A percentile compares a stretch with the other conserved stretches of the same genome.
Evolutionary conservation across 306 rosid species (phyloP).

Genomic region (Pterocarpus santalinus): DNA sequence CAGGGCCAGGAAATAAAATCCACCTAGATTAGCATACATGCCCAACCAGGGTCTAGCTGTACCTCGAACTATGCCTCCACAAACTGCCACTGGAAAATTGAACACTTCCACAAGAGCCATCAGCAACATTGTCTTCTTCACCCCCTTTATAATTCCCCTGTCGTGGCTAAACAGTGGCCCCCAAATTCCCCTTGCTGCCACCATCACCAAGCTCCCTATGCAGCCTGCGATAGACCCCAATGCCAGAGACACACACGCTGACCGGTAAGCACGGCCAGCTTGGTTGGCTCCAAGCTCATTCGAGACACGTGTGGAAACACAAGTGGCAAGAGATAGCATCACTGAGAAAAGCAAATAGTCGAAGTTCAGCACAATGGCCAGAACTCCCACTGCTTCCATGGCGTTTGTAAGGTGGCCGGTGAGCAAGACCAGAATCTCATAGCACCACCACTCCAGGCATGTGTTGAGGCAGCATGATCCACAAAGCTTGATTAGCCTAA

Average conservation of each 20-base stretch:
- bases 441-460: slow-evolving; percentile 99
- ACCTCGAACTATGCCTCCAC: slow-evolving; percentile 89
- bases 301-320: slow-evolving; percentile 79
- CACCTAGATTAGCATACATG: slow-evolving; percentile 74
- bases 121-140: slow-evolving; percentile 74
- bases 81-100: slow-evolving; percentile 79
- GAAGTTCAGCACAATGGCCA: slow-evolving; percentile 74
- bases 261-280: slow-evolving; percentile 54
- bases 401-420: slow-evolving; percentile 79
- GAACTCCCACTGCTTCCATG: slow-evolving; percentile 62
- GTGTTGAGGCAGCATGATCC: slow-evolving; percentile 88
- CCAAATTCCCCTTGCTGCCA: slow-evolving; percentile 79
- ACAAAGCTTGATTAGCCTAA: slow-evolving; percentile 67
- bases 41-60: slow-evolving; percentile 84
- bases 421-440: slow-evolving; percentile 81
- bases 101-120: slow-evolving; percentile 83
- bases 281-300: slow-evolving; percentile 85
- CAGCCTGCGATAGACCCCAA: slow-evolving; percentile 57
- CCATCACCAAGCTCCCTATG: slow-evolving; percentile 70
- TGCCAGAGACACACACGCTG: slow-evolving; percentile 66
- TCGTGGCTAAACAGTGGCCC: slow-evolving; percentile 77
- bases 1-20: slow-evolving; percentile 83
- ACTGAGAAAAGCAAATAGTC: slow-evolving; percentile 77
- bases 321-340: slow-evolving; percentile 82
- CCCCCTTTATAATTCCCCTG: slow-evolving; percentile 60